These are phyloP conservation scores for rapeseed (Brassica napus) DNA, from an alignment of 345 rosid species.

Conservation along the genomic window Da-Ae NC_063440.1:28083501-28084000, in stretches of 20 bases:
- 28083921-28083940: not conserved
- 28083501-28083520: constrained; percentile 89
- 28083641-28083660: not conserved
- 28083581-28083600: not conserved
- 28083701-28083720: constrained; percentile 83
- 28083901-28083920: not conserved
- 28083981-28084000: constrained; percentile 8
- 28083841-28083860: not conserved
- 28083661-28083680: constrained; percentile 6
- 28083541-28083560: constrained; percentile 77
- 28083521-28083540: constrained; percentile 98
- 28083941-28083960: not conserved
- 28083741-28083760: constrained; percentile 98
- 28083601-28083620: not conserved
- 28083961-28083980: not conserved
- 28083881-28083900: not conserved
- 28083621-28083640: constrained; percentile 1
- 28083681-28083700: constrained; percentile 61
- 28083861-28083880: not conserved
- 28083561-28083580: constrained; percentile 87
- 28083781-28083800: not conserved
- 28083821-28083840: constrained; percentile 12
- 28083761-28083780: constrained; percentile 82
- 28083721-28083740: constrained; percentile 96
- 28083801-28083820: not conserved